A percentile compares a stretch with the other conserved stretches of the same genome.
These are phyloP conservation scores for Aureobasidium sp. DNA, from an alignment of 2,329 filamentous ascomycete species.

Conservation along the genomic window DNA sequence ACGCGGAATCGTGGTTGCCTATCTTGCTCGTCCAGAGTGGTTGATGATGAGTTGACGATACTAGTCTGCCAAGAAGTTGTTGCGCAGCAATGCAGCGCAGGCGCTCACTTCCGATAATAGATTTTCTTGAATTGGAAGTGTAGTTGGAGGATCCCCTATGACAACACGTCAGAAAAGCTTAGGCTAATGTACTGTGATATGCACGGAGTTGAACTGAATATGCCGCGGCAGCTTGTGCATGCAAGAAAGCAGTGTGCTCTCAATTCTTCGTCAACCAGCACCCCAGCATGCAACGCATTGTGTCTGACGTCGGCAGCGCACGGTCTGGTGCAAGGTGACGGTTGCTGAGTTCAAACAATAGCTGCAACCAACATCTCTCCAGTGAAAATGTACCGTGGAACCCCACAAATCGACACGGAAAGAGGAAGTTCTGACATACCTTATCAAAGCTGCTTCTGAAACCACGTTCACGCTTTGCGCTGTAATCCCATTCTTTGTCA, in stretches of 20 bases:
- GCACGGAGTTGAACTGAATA: neutral
- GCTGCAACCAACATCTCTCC: neutral
- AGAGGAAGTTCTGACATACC: constrained; percentile 45
- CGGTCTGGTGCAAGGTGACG: neutral
- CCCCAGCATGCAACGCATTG: neutral
- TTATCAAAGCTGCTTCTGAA: constrained; percentile 98
- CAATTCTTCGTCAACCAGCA: neutral
- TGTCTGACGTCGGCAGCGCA: neutral
- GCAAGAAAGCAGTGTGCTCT: neutral
- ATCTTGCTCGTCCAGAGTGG: neutral
- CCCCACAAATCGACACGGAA: neutral
- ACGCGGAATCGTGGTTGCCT: neutral
- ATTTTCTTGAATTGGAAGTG: constrained; percentile 98
- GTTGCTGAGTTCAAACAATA: neutral
- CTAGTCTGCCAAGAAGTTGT: neutral
- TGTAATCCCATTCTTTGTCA: constrained; percentile 98
- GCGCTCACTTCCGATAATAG: constrained; percentile 37
- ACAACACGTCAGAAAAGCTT: constrained; percentile 19
- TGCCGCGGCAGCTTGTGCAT: neutral
- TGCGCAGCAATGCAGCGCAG: neutral
- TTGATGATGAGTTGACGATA: neutral
- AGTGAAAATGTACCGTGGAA: neutral
- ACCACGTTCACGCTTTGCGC: constrained; percentile 84
- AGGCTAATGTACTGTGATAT: neutral
- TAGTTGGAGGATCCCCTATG: constrained; percentile 84